Evolutionary conservation across 176 grass and related monocot genomes (phyloP).

Genomic region (Carex scoparia): DNA sequence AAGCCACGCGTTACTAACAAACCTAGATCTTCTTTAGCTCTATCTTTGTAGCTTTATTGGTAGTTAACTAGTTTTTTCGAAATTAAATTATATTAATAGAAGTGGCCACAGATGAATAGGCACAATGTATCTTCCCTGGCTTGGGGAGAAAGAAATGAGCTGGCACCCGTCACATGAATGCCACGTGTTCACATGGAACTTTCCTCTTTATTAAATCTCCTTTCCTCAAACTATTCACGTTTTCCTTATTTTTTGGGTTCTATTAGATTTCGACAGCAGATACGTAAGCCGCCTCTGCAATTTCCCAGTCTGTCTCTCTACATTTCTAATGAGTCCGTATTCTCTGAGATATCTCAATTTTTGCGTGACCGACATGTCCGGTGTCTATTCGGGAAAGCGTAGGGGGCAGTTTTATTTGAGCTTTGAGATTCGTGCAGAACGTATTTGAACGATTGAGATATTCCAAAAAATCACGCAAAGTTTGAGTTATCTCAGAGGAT

Average conservation of each 20-base stretch:
- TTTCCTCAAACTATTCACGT: neutral
- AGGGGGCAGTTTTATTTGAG: too few species aligned
- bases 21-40: neutral
- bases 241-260: neutral
- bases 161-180: neutral
- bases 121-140: conserved; percentile 1
- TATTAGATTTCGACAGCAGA: neutral
- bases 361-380: too few species aligned
- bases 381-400: too few species aligned
- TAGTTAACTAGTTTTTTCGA: neutral
- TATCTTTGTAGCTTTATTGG: neutral
- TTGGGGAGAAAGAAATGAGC: conserved; percentile 23
- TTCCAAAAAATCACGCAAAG: too few species aligned
- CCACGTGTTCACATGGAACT: neutral
- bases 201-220: neutral
- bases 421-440: too few species aligned
- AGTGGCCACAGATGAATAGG: neutral
- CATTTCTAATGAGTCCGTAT: too few species aligned
- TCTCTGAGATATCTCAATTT: too few species aligned
- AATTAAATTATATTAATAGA: neutral
- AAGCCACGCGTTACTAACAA: neutral
- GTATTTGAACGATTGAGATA: too few species aligned
- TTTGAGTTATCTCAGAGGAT: too few species aligned
- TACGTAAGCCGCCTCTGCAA: neutral
- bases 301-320: neutral